Conservation (phyloP, 2,329 filamentous ascomycete genomes). For the Diplodia scrobiculata region DNA sequence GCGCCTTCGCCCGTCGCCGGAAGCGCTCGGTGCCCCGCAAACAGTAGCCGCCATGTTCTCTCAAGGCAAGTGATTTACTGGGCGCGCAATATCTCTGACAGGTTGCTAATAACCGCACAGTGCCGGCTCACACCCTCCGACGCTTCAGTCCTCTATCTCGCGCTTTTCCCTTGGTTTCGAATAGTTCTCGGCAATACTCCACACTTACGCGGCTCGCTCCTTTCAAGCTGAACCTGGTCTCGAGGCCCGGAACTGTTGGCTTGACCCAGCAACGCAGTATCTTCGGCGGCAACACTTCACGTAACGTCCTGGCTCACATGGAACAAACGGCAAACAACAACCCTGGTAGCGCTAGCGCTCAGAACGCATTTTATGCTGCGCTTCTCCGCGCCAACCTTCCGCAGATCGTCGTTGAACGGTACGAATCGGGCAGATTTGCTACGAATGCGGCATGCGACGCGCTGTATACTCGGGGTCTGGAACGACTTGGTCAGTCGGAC, state of each 20-base stretch:
- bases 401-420: conserved; percentile 85
- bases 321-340: conserved; percentile 94
- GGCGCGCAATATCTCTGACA: background rate
- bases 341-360: conserved; percentile 79
- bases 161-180: conserved; percentile 5
- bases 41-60: conserved; percentile 24
- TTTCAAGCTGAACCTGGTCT: conserved; percentile 39
- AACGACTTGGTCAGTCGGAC: conserved; percentile 57
- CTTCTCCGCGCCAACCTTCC: conserved; percentile 91
- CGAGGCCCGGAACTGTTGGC: conserved; percentile 41
- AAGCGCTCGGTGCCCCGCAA: conserved; percentile 1
- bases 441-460: conserved; percentile 75
- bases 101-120: conserved; percentile 1
- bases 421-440: conserved; percentile 82
- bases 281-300: conserved; percentile 51
- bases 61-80: conserved; percentile 5
- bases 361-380: conserved; percentile 92
- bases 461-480: conserved; percentile 75
- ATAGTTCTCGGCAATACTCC: conserved; percentile 44
- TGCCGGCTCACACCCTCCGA: conserved; percentile 10
- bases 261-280: conserved; percentile 50
- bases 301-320: conserved; percentile 73
- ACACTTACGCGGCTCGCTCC: conserved; percentile 43
- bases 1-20: conserved; percentile 31
- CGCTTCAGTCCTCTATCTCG: conserved; percentile 17